Conservation (phyloP, 805 yeast genomes). For the Kuraishia molischiana region DNA sequence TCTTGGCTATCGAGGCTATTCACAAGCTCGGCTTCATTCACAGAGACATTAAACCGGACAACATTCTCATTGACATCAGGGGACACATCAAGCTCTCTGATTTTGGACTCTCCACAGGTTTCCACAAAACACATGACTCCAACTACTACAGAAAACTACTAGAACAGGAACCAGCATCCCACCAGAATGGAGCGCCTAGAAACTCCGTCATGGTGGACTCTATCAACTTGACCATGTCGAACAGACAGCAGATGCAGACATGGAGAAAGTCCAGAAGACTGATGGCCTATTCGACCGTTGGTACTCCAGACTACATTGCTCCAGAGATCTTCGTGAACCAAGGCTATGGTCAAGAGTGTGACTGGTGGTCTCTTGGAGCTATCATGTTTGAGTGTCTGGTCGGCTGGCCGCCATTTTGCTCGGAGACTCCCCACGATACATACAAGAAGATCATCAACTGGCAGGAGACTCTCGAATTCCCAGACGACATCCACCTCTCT, state of each 20-base stretch:
- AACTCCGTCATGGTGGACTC: constrained; percentile 89
- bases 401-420: constrained; percentile 97
- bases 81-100: constrained; percentile 63
- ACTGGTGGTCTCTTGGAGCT: constrained; percentile 97
- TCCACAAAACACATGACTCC: constrained; percentile 88
- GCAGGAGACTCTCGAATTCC: constrained; percentile 81
- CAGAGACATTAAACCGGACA: constrained; percentile 96
- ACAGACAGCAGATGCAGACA: constrained; percentile 89
- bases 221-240: constrained; percentile 90
- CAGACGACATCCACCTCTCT: constrained; percentile 84
- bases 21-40: constrained; percentile 92
- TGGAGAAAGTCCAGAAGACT: constrained; percentile 88
- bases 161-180: constrained; percentile 43
- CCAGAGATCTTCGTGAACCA: constrained; percentile 90
- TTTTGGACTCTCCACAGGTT: constrained; percentile 82
- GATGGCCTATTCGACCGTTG: constrained; percentile 95
- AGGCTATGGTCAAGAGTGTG: constrained; percentile 95
- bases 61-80: constrained; percentile 56
- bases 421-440: constrained; percentile 91
- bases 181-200: constrained; percentile 25
- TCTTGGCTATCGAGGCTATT: constrained; percentile 87
- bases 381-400: constrained; percentile 94
- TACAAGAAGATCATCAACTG: constrained; percentile 85
- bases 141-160: constrained; percentile 75
- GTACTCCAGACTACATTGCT: constrained; percentile 94